These are phyloP conservation scores for Leptosphaerulina australis DNA, from an alignment of 2,329 filamentous ascomycete species.

Conservation along the genomic window DNA sequence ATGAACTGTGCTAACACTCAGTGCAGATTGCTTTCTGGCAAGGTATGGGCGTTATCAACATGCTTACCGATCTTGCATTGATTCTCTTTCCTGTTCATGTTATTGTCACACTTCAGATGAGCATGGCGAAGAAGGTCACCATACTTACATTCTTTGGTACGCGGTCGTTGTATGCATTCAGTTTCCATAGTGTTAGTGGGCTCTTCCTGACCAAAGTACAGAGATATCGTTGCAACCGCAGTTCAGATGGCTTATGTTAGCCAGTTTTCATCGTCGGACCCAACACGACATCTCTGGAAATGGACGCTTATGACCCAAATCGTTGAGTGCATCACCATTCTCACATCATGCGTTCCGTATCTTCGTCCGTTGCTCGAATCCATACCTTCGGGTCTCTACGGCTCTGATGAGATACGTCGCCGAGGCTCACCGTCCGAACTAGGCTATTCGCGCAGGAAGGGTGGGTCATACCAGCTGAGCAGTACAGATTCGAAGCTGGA, in stretches of 20 bases:
- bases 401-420: conserved; percentile 41
- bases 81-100: conserved; percentile 45
- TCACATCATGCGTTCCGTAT: conserved; percentile 46
- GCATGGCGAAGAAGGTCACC: conserved; percentile 40
- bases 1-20: conserved; percentile 6
- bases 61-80: conserved; percentile 42
- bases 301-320: conserved; percentile 45
- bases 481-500: conserved; percentile 21
- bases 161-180: conserved; percentile 33
- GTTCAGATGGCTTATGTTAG: conserved; percentile 41
- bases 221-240: conserved; percentile 42
- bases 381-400: conserved; percentile 43
- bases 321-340: conserved; percentile 44
- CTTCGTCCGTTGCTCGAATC: conserved; percentile 45
- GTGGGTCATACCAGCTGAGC: conserved; percentile 40
- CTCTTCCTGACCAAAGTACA: conserved; percentile 6
- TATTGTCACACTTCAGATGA: conserved; percentile 46
- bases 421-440: conserved; percentile 39
- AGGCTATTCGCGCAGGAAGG: conserved; percentile 37
- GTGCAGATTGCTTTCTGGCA: conserved; percentile 40
- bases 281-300: conserved; percentile 42
- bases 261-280: conserved; percentile 35
- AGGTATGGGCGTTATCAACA: conserved; percentile 39
- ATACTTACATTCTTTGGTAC: conserved; percentile 45
- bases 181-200: neutral